Percentiles rank a stretch among this genome's conserved stretches.
These are phyloP conservation scores for Torulaspora franciscae DNA, from an alignment of 805 yeast species.

Conservation along the genomic window DNA sequence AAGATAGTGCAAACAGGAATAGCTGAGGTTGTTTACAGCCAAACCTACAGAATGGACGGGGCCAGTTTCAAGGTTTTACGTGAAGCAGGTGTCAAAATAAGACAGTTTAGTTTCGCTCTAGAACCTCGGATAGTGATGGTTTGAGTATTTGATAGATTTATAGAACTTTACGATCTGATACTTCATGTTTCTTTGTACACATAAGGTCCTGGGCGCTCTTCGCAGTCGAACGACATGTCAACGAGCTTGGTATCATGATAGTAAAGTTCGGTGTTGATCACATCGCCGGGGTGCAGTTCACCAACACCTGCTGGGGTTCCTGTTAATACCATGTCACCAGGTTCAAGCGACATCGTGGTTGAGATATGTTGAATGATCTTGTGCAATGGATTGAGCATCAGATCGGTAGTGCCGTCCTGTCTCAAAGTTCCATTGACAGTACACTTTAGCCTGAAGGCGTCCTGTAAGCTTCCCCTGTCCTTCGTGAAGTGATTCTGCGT, in stretches of 20 bases:
- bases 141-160: constrained; percentile 5
- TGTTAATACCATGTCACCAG: constrained; percentile 87
- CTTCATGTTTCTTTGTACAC: constrained; percentile 42
- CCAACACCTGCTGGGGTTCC: constrained; percentile 99
- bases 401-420: constrained; percentile 69
- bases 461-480: constrained; percentile 40
- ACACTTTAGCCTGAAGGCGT: constrained; percentile 29
- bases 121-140: constrained; percentile 29
- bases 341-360: constrained; percentile 81
- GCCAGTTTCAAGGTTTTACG: constrained; percentile 64
- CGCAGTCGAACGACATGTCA: constrained; percentile 39
- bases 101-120: constrained; percentile 46
- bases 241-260: constrained; percentile 54
- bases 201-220: constrained; percentile 56
- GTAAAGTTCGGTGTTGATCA: constrained; percentile 56
- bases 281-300: constrained; percentile 70
- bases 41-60: constrained; percentile 86
- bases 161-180: neutral
- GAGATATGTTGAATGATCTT: constrained; percentile 76
- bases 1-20: constrained; percentile 93
- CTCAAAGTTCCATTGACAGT: constrained; percentile 60
- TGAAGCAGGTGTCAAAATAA: constrained; percentile 65
- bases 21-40: constrained; percentile 86
- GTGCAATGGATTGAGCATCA: constrained; percentile 88
- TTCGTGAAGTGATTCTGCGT: constrained; percentile 61